Evolutionary conservation across 352 stramenopile species (phyloP).

Genomic region (Phytophthora hybrid): DNA sequence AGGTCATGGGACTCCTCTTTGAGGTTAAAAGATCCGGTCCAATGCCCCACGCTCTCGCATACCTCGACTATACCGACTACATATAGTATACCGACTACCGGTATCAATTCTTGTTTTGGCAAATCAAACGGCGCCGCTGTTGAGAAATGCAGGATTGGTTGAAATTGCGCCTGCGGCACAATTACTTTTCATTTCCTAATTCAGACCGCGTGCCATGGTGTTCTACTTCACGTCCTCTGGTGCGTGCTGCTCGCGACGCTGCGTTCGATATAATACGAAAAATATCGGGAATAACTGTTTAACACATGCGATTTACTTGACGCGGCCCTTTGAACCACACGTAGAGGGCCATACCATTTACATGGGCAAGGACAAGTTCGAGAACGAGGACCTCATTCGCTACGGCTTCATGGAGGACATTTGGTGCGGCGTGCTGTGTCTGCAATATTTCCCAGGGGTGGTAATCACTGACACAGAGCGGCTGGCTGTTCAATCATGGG

Average conservation of each 20-base stretch:
- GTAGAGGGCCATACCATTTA: constrained; percentile 94
- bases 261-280: background rate
- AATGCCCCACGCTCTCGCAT: too few relatives aligned
- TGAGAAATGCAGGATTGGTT: constrained; percentile 28
- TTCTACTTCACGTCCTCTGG: constrained; percentile 89
- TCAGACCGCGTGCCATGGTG: constrained; percentile 53
- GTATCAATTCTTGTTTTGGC: background rate
- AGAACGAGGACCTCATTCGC: constrained; percentile 99
- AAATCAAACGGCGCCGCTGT: background rate
- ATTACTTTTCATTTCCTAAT: constrained; percentile 11
- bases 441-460: background rate
- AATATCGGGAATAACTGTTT: background rate
- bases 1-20: too few relatives aligned
- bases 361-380: constrained; percentile 99
- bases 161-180: constrained; percentile 8
- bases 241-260: constrained; percentile 32
- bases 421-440: constrained; percentile 57
- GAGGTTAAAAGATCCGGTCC: too few relatives aligned
- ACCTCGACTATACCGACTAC: too few relatives aligned
- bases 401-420: constrained; percentile 97
- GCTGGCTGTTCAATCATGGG: background rate
- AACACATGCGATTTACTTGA: background rate
- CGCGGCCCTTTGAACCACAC: background rate
- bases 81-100: too few relatives aligned
- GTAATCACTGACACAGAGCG: background rate